These are phyloP conservation scores for Cytospora leucostoma DNA, from an alignment of 2,329 filamentous ascomycete species.

Conservation along the genomic window DNA sequence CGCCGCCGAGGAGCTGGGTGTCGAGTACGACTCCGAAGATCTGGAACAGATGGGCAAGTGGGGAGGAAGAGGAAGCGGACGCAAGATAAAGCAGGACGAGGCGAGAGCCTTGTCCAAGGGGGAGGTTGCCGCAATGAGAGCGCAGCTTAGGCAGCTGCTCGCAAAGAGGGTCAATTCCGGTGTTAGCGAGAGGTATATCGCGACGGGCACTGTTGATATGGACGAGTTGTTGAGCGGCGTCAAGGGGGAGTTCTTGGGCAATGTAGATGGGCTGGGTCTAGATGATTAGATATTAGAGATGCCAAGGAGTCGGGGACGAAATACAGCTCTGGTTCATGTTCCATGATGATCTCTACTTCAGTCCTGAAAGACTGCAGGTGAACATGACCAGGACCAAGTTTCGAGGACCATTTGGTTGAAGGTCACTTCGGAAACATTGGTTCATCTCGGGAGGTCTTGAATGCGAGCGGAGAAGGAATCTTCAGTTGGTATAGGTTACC, in stretches of 20 bases:
- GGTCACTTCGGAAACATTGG: too few relatives aligned
- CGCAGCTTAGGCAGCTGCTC: slow-evolving; percentile 71
- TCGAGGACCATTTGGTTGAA: too few relatives aligned
- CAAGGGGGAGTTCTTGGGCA: slow-evolving; percentile 67
- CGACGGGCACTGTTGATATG: slow-evolving; percentile 81
- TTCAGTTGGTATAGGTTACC: too few relatives aligned
- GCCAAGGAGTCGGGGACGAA: not conserved
- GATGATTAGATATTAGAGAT: slow-evolving; percentile 30
- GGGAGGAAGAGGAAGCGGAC: slow-evolving; percentile 69
- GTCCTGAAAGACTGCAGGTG: not conserved
- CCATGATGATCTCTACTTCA: not conserved
- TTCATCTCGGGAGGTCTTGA: too few relatives aligned
- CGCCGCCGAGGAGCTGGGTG: slow-evolving; percentile 88
- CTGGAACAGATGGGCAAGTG: slow-evolving; percentile 66
- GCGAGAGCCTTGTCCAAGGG: slow-evolving; percentile 68
- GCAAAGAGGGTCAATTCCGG: slow-evolving; percentile 78
- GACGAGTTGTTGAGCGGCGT: slow-evolving; percentile 65
- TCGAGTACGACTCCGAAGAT: slow-evolving; percentile 90
- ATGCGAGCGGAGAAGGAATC: too few relatives aligned
- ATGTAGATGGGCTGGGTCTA: slow-evolving; percentile 45
- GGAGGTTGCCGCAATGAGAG: slow-evolving; percentile 69
- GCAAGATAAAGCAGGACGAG: slow-evolving; percentile 74
- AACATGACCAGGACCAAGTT: not conserved
- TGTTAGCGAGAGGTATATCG: slow-evolving; percentile 84
- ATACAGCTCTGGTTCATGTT: not conserved